These are phyloP conservation scores for Ephemerocybe angulata DNA, from an alignment of 768 basidiomycete species.

Conservation along the genomic window DNA sequence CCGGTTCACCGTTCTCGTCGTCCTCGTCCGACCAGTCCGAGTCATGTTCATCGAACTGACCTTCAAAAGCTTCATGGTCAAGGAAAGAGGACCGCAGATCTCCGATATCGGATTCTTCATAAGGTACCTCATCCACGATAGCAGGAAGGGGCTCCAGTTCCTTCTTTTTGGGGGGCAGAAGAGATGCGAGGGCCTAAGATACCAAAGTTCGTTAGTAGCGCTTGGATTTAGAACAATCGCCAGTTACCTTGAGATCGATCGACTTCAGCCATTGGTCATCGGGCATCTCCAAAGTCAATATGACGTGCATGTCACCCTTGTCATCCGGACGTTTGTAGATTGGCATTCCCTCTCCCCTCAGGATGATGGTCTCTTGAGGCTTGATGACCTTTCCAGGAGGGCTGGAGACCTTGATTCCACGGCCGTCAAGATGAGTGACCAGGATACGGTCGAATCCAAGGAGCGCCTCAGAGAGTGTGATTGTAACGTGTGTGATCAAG, in stretches of 20 bases:
- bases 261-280: constrained; percentile 67
- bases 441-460: constrained; percentile 93
- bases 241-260: constrained; percentile 54
- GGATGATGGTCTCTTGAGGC: constrained; percentile 65
- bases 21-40: constrained; percentile 69
- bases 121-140: constrained; percentile 60
- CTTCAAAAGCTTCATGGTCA: constrained; percentile 60
- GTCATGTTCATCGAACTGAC: constrained; percentile 63
- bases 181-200: constrained; percentile 52
- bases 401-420: constrained; percentile 77
- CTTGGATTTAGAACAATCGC: background rate
- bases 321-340: constrained; percentile 56
- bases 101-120: constrained; percentile 16
- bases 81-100: constrained; percentile 85
- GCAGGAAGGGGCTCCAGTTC: constrained; percentile 71
- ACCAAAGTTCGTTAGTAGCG: constrained; percentile 1
- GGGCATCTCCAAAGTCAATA: constrained; percentile 89
- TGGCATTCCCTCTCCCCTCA: constrained; percentile 91
- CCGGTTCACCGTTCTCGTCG: constrained; percentile 54
- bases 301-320: constrained; percentile 80
- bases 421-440: constrained; percentile 88
- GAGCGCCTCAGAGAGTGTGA: constrained; percentile 91
- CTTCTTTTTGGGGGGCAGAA: constrained; percentile 75
- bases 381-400: constrained; percentile 75
- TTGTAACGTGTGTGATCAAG: constrained; percentile 72